Evolutionary conservation across 2,329 filamentous ascomycete species (phyloP).

Genomic region (Podosphaera xanthii): DNA sequence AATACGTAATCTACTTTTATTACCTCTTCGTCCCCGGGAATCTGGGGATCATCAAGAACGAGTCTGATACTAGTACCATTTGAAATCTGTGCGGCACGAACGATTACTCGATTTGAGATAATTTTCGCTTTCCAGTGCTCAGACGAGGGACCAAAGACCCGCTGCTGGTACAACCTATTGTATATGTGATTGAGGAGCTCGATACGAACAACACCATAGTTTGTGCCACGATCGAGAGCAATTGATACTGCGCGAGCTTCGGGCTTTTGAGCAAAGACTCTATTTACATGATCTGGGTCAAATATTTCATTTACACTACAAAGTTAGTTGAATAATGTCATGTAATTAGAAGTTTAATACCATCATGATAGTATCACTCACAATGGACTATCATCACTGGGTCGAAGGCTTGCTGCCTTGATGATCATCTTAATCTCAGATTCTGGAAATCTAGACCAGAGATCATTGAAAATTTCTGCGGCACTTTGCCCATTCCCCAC

Average conservation of each 20-base stretch:
- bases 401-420: conserved; percentile 60
- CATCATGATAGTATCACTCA: conserved; percentile 23
- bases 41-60: conserved; percentile 19
- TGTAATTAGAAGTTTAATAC: background rate
- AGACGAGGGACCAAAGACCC: conserved; percentile 44
- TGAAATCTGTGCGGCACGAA: conserved; percentile 4
- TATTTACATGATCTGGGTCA: conserved; percentile 66
- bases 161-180: conserved; percentile 69
- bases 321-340: background rate
- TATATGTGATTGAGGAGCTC: conserved; percentile 77
- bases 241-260: conserved; percentile 35
- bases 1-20: conserved; percentile 59
- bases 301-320: conserved; percentile 82
- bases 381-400: conserved; percentile 93
- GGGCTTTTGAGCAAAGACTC: conserved; percentile 44
- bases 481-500: conserved; percentile 80
- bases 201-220: conserved; percentile 87
- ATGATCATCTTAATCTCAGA: conserved; percentile 58
- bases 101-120: conserved; percentile 41
- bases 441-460: conserved; percentile 64
- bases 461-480: conserved; percentile 83
- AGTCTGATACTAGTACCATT: conserved; percentile 4
- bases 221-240: conserved; percentile 56
- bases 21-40: conserved; percentile 18
- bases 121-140: conserved; percentile 65